Base-by-base conservation (phyloP, 2,329 filamentous ascomycete genomes). In the Ceratocystis alfenasii region DNA sequence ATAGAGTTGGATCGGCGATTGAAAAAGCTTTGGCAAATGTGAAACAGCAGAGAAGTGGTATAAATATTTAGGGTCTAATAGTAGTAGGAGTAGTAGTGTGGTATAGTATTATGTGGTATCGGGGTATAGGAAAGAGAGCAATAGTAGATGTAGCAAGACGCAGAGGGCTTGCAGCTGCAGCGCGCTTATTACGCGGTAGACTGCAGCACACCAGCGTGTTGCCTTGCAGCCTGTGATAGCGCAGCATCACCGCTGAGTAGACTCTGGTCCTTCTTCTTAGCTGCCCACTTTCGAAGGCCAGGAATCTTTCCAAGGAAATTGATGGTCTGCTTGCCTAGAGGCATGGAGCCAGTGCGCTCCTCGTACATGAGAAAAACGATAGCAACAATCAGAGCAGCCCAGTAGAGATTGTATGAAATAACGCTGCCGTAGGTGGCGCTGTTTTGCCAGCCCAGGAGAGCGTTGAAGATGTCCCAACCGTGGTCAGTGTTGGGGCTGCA, bases 351-450 rank as follows among this genome's bases (percentile, higher is more conserved):
- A 65, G 76, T 78, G 62, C 74, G 72, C 75, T 90, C 88, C 69
- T 81, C 80, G 75, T 82, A 87, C 59, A 84, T 78, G 77, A 90
- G 79, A 30, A 76, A 71, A 4, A 81, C 67, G 72, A 90, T 86
- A 3, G 78, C 80, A 12, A 79, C 68, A 59, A 89, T 89, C 68
- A 92, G 81, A 2, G 76, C 77, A 57, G 91, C 74, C 89, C 89
- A 93, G 77, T 92, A 93, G 7, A 90, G 63, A 72, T 90, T 91
- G 75, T 93, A 93, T 1, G 86, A 83, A 68, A 93, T 83, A 67
- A 93, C 86, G 0, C 87, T 89, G 65, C 88, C 88, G 70, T 90
- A 89, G 1, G 89, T 92, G 4, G 87, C 89, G 17, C 86, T 87
- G 76, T 93, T 93, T 66, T 68, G 12, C 85, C 87, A 90, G 59